Percentiles rank a stretch among this genome's conserved stretches.
These are phyloP conservation scores for Yamadazyma songkhlaensis DNA, from an alignment of 1,139 yeast genomes.

Conservation along the genomic window DNA sequence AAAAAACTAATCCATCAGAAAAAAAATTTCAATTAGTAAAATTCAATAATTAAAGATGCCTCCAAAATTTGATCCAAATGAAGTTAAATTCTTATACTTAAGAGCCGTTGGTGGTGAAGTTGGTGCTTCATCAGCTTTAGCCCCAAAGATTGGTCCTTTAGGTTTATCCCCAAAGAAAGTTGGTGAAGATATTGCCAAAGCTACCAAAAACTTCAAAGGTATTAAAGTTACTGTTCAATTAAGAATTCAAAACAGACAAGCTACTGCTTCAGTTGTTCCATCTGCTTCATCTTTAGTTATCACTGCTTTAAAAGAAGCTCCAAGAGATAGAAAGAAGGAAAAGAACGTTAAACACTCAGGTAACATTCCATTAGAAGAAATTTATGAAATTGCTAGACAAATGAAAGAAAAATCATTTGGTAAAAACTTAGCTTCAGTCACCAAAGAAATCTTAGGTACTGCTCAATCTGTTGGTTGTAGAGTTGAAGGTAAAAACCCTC, in stretches of 20 bases:
- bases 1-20: conserved; percentile 7
- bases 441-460: conserved; percentile 99
- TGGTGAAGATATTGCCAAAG: conserved; percentile 99
- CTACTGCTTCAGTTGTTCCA: conserved; percentile 98
- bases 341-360: conserved; percentile 99
- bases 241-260: conserved; percentile 99
- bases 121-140: conserved; percentile 99
- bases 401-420: conserved; percentile 98
- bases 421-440: conserved; percentile 93
- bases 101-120: conserved; percentile 99
- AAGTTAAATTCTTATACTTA: conserved; percentile 97
- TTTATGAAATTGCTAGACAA: conserved; percentile 95
- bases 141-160: conserved; percentile 99
- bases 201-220: conserved; percentile 99
- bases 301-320: conserved; percentile 99
- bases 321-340: conserved; percentile 99
- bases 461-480: conserved; percentile 99
- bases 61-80: conserved; percentile 98
- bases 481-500: conserved; percentile 99
- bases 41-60: conserved; percentile 54
- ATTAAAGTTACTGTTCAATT: conserved; percentile 98
- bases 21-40: conserved; percentile 14
- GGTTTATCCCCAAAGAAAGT: conserved; percentile 99
- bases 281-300: conserved; percentile 98
- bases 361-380: conserved; percentile 96